Evolutionary conservation across 257 asterid species (phyloP).

Genomic region (Plectranthus barbatus): DNA sequence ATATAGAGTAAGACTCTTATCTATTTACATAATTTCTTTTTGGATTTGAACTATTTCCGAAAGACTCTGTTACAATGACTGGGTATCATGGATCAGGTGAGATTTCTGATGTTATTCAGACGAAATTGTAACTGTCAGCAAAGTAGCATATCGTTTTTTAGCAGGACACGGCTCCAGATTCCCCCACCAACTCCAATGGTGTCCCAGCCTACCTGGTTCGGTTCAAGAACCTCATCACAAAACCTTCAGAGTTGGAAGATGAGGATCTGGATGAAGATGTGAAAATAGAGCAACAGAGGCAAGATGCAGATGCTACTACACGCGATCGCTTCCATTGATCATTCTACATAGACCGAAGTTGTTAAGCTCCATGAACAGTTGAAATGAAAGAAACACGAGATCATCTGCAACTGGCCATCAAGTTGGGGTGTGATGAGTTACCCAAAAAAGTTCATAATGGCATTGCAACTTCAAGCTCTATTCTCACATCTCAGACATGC

Average conservation of each 20-base stretch:
- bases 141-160: conserved; percentile 70
- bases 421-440: too few relatives aligned
- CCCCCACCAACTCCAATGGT: conserved; percentile 36
- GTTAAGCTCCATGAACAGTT: too few relatives aligned
- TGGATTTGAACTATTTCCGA: too few relatives aligned
- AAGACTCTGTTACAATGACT: too few relatives aligned
- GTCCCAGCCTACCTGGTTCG: conserved; percentile 72
- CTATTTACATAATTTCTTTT: neutral
- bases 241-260: conserved; percentile 49
- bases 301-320: conserved; percentile 35
- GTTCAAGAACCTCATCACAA: conserved; percentile 58
- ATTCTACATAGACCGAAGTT: too few relatives aligned
- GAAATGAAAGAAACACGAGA: too few relatives aligned
- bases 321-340: too few relatives aligned
- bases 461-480: too few relatives aligned
- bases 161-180: conserved; percentile 48
- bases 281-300: conserved; percentile 21
- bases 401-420: too few relatives aligned
- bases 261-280: conserved; percentile 22
- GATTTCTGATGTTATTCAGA: conserved; percentile 19
- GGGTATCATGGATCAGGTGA: too few relatives aligned
- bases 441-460: too few relatives aligned
- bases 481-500: too few relatives aligned
- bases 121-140: conserved; percentile 74
- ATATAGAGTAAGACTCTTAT: conserved; percentile 41